A percentile compares a stretch with the other conserved stretches of the same genome.
Conservation (phyloP, 2,329 filamentous ascomycete genomes). For the Calonectria multiphialidica region DNA sequence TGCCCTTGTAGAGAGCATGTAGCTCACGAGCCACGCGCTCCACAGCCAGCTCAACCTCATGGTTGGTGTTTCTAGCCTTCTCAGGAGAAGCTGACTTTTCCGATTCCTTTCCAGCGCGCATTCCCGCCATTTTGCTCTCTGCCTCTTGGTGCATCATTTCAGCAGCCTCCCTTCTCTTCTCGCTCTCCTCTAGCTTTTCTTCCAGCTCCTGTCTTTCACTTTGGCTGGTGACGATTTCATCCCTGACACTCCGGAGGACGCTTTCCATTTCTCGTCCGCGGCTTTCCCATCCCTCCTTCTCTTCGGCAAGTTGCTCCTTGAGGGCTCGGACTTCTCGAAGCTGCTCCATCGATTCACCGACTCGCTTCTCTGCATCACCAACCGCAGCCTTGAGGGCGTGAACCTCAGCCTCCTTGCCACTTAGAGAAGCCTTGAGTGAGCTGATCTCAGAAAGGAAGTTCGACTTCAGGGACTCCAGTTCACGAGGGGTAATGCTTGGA, state of each 20-base stretch:
- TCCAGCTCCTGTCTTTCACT: slow-evolving; percentile 85
- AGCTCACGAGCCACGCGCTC: slow-evolving; percentile 95
- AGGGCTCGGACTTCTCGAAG: slow-evolving; percentile 80
- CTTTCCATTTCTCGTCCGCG: slow-evolving; percentile 88
- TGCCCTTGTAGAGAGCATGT: slow-evolving; percentile 93
- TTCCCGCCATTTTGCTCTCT: slow-evolving; percentile 80
- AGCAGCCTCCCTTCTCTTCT: slow-evolving; percentile 79
- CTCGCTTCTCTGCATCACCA: slow-evolving; percentile 90
- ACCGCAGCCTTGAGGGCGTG: slow-evolving; percentile 88
- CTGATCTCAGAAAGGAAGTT: slow-evolving; percentile 93
- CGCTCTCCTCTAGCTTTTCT: slow-evolving; percentile 80
- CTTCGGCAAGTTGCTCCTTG: slow-evolving; percentile 78
- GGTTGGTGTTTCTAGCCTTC: slow-evolving; percentile 52
- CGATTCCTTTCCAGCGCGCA: slow-evolving; percentile 72
- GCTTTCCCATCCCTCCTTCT: slow-evolving; percentile 87
- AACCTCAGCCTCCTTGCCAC: slow-evolving; percentile 93
- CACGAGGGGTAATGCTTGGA: slow-evolving; percentile 89
- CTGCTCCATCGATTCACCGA: slow-evolving; percentile 86
- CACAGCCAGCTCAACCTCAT: slow-evolving; percentile 85
- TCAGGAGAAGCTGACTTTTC: slow-evolving; percentile 51
- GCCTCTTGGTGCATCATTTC: slow-evolving; percentile 83
- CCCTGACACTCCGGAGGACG: slow-evolving; percentile 82
- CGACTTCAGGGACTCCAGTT: slow-evolving; percentile 93
- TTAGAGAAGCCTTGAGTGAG: slow-evolving; percentile 90
- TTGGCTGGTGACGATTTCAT: slow-evolving; percentile 83